Evolutionary conservation across 2,329 filamentous ascomycete genomes (phyloP).

Genomic region (Penicillium nordicum): DNA sequence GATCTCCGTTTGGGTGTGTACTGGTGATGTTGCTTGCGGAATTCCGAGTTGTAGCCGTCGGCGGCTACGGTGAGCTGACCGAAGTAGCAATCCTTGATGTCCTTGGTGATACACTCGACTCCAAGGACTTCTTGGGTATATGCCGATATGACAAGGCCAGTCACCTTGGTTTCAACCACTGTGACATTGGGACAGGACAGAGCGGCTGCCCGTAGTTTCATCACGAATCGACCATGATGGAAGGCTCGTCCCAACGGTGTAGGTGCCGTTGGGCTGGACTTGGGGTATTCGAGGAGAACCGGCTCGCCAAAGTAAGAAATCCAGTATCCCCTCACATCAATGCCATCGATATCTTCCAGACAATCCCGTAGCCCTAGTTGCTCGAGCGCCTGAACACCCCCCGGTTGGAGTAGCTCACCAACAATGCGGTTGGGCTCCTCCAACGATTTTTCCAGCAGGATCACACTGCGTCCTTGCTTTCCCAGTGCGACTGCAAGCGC

Average conservation of each 20-base stretch:
- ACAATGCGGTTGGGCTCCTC: conserved; percentile 95
- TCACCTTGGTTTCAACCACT: conserved; percentile 84
- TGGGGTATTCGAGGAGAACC: conserved; percentile 76
- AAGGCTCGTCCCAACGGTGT: conserved; percentile 74
- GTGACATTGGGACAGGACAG: conserved; percentile 76
- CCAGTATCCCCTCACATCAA: conserved; percentile 80
- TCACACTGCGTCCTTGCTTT: conserved; percentile 83
- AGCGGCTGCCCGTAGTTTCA: conserved; percentile 72
- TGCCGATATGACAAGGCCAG: conserved; percentile 67
- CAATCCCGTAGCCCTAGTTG: conserved; percentile 77
- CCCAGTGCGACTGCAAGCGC: conserved; percentile 80
- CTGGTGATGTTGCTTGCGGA: conserved; percentile 74
- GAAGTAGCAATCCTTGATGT: conserved; percentile 75
- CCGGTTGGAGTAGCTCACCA: conserved; percentile 90
- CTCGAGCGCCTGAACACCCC: conserved; percentile 76
- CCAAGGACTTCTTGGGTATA: conserved; percentile 72
- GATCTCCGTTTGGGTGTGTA: conserved; percentile 68
- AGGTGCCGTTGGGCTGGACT: conserved; percentile 47
- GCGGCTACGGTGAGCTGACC: conserved; percentile 82
- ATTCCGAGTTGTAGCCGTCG: conserved; percentile 89
- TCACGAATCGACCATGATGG: conserved; percentile 92
- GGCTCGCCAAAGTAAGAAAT: conserved; percentile 75
- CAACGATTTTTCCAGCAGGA: conserved; percentile 83
- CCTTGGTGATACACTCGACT: conserved; percentile 67
- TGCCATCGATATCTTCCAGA: conserved; percentile 82